Percentiles rank a stretch among this genome's conserved stretches.
Conservation (phyloP, 805 yeast species). For the Saccharomycopsis olivae region DNA sequence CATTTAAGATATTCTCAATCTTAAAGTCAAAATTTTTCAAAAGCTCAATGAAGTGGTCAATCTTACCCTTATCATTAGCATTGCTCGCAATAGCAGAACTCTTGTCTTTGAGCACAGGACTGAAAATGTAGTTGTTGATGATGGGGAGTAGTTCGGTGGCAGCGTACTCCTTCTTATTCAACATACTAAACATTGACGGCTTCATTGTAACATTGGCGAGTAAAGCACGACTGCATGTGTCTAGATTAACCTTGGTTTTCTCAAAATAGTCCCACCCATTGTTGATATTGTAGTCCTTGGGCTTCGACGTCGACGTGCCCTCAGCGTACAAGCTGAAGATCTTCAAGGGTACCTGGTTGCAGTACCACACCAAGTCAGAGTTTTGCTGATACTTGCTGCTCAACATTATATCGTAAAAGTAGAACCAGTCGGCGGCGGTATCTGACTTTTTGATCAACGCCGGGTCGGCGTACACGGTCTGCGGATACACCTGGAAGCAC, state of each 20-base stretch:
- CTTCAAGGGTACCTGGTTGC: conserved; percentile 46
- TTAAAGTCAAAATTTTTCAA: conserved; percentile 14
- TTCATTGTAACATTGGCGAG: conserved; percentile 18
- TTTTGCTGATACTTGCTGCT: conserved; percentile 32
- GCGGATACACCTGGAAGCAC: conserved; percentile 58
- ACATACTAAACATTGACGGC: conserved; percentile 16
- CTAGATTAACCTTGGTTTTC: conserved; percentile 18
- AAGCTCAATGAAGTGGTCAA: conserved; percentile 6
- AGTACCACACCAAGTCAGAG: conserved; percentile 42
- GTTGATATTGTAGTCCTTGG: conserved; percentile 17
- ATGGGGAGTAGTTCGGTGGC: conserved; percentile 26
- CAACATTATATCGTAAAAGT: conserved; percentile 52
- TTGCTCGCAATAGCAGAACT: conserved; percentile 2
- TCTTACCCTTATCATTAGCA: neutral
- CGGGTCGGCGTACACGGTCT: conserved; percentile 46
- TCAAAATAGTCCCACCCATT: conserved; percentile 18
- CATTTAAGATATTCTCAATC: conserved; percentile 7
- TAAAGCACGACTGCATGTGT: conserved; percentile 21
- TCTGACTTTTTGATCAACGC: conserved; percentile 45
- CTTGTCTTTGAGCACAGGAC: conserved; percentile 5
- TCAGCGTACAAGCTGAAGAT: conserved; percentile 59
- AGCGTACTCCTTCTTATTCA: conserved; percentile 6
- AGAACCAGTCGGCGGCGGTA: conserved; percentile 64
- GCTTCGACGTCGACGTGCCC: conserved; percentile 29
- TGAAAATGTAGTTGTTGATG: conserved; percentile 16